Conservation (phyloP, 2,329 filamentous ascomycete genomes). For the Cytospora piceae region DNA sequence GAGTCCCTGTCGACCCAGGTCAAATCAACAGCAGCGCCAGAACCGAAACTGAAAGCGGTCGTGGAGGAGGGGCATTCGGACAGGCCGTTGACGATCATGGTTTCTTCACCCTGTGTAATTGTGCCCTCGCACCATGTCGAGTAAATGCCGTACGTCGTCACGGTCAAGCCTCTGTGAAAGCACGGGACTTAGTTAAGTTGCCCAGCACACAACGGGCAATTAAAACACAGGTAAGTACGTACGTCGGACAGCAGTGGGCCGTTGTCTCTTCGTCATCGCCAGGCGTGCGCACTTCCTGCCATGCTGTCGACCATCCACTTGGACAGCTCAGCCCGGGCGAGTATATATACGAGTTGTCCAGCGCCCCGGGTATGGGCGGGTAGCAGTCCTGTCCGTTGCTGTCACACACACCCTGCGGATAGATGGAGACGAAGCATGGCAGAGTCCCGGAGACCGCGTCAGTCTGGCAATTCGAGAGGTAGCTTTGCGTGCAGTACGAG, state of each 20-base stretch:
- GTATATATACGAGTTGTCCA: conserved; percentile 26
- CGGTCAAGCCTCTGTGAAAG: conserved; percentile 11
- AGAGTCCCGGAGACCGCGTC: conserved; percentile 11
- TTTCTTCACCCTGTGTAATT: conserved; percentile 15
- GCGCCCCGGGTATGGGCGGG: conserved; percentile 9
- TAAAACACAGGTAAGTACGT: not conserved
- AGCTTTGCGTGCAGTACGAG: conserved; percentile 24
- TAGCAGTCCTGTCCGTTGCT: conserved; percentile 25
- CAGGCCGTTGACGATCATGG: conserved; percentile 25
- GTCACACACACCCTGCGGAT: conserved; percentile 15
- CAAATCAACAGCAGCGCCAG: conserved; percentile 10
- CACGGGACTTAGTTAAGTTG: not conserved
- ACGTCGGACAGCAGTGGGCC: conserved; percentile 28
- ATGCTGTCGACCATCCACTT: conserved; percentile 24
- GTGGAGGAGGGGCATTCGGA: conserved; percentile 26
- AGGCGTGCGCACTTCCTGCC: conserved; percentile 21
- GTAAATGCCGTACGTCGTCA: conserved; percentile 25
- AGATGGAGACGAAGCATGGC: conserved; percentile 24
- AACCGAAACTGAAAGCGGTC: conserved; percentile 20
- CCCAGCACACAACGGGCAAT: not conserved
- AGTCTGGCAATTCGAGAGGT: conserved; percentile 24
- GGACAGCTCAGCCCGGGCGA: conserved; percentile 23
- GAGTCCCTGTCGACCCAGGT: conserved; percentile 20
- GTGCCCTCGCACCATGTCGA: conserved; percentile 28
- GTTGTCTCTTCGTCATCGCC: conserved; percentile 22